These are phyloP conservation scores for Silybum marianum DNA, from an alignment of 129 eudicot species.

Conservation along the genomic window DNA sequence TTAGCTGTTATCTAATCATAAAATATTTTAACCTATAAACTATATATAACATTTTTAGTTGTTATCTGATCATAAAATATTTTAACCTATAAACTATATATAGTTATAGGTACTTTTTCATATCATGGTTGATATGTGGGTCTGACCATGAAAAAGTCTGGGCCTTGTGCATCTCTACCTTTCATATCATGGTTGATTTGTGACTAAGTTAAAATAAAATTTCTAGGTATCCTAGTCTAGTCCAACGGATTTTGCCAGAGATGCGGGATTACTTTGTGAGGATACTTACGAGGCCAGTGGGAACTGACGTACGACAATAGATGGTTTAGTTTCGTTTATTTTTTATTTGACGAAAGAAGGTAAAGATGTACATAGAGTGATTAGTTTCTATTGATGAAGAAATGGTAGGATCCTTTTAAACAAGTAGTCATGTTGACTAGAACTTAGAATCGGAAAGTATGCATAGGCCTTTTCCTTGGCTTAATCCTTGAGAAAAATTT, in stretches of 20 bases:
- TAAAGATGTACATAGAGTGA: conserved; percentile 44
- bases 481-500: neutral
- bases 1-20: too few species aligned
- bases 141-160: neutral
- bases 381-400: conserved; percentile 24
- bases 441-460: neutral
- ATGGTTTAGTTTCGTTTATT: conserved; percentile 28
- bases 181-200: neutral
- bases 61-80: too few species aligned
- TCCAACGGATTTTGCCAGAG: conserved; percentile 65
- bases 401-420: conserved; percentile 22
- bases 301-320: conserved; percentile 25
- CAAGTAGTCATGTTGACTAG: conserved; percentile 13
- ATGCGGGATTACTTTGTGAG: conserved; percentile 58
- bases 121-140: too few species aligned
- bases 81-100: too few species aligned
- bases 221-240: conserved; percentile 56
- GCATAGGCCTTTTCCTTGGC: neutral
- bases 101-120: too few species aligned
- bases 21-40: too few species aligned
- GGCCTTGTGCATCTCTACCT: neutral
- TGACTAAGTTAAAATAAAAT: conserved; percentile 3
- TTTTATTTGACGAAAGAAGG: conserved; percentile 18
- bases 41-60: too few species aligned
- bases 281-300: conserved; percentile 49